Percentiles rank a stretch among this genome's conserved stretches.
These are phyloP conservation scores for Pseudomassariella vexata DNA, from an alignment of 2,329 filamentous ascomycete genomes.

Conservation along the genomic window DNA sequence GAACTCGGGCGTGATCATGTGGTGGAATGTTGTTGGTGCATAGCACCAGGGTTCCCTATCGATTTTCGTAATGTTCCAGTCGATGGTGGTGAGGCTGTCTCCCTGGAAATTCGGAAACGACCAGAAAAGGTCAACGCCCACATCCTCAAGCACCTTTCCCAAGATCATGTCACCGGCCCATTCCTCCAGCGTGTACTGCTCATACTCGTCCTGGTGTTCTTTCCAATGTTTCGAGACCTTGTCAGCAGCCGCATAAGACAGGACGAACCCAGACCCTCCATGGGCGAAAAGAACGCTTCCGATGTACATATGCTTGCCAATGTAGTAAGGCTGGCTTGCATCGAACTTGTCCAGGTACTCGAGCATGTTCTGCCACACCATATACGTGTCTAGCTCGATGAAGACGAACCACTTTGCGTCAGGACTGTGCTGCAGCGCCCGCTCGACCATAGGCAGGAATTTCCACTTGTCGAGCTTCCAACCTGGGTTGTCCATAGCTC, in stretches of 20 bases:
- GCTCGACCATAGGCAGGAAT: slow-evolving; percentile 48
- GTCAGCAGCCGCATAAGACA: slow-evolving; percentile 43
- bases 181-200: slow-evolving; percentile 36
- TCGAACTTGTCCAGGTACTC: slow-evolving; percentile 47
- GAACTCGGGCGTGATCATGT: slow-evolving; percentile 34
- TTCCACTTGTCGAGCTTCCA: slow-evolving; percentile 55
- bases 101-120: slow-evolving; percentile 39
- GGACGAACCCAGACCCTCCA: slow-evolving; percentile 45
- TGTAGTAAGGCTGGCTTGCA: slow-evolving; percentile 39
- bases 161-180: slow-evolving; percentile 46
- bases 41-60: slow-evolving; percentile 40
- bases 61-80: slow-evolving; percentile 33
- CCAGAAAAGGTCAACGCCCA: slow-evolving; percentile 35
- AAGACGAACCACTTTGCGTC: slow-evolving; percentile 54
- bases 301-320: slow-evolving; percentile 48
- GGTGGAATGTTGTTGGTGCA: slow-evolving; percentile 41
- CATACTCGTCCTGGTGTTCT: slow-evolving; percentile 32
- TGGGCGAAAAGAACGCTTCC: slow-evolving; percentile 44
- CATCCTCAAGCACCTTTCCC: slow-evolving; percentile 38
- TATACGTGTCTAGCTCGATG: slow-evolving; percentile 52
- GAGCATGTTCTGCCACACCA: slow-evolving; percentile 46
- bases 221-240: slow-evolving; percentile 35
- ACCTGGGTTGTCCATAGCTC: slow-evolving; percentile 36
- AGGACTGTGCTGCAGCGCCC: slow-evolving; percentile 31
- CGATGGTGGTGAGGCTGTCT: slow-evolving; percentile 31